Percentiles rank a stretch among this genome's conserved stretches.
phyloP scores from a whole-genome alignment of 192 early-diverging fungal genomes.

The Oehlia diaphana region DNA sequence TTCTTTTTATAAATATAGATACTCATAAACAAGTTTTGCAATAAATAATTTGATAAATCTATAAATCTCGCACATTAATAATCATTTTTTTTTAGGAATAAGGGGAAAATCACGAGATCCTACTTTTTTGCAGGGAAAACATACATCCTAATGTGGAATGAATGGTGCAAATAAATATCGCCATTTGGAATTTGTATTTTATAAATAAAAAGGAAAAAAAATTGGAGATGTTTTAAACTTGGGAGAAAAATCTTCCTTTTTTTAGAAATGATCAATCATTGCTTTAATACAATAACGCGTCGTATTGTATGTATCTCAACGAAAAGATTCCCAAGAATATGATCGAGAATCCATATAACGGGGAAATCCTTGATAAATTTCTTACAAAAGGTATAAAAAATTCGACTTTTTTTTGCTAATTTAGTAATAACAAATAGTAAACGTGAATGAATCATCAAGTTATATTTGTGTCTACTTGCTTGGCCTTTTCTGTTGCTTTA shows the following conservation, averaged over 20 bases:
- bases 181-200: background rate
- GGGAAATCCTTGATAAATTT: background rate
- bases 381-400: too few relatives aligned
- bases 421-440: background rate
- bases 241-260: background rate
- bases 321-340: background rate
- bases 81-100: background rate
- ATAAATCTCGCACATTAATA: background rate
- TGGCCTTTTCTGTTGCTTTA: slow-evolving; percentile 7
- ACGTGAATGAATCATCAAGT: background rate
- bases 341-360: background rate
- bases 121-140: background rate
- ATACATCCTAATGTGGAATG: background rate
- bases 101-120: background rate
- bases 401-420: background rate
- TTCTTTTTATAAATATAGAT: background rate
- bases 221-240: background rate
- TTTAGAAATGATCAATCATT: background rate
- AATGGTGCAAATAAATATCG: background rate
- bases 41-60: background rate
- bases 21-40: background rate
- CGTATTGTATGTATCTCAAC: background rate
- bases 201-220: background rate
- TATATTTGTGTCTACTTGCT: background rate
- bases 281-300: background rate